Evolutionary conservation across 805 yeast species (phyloP).

Genomic region (Vanderwaltozyma tropicalis): DNA sequence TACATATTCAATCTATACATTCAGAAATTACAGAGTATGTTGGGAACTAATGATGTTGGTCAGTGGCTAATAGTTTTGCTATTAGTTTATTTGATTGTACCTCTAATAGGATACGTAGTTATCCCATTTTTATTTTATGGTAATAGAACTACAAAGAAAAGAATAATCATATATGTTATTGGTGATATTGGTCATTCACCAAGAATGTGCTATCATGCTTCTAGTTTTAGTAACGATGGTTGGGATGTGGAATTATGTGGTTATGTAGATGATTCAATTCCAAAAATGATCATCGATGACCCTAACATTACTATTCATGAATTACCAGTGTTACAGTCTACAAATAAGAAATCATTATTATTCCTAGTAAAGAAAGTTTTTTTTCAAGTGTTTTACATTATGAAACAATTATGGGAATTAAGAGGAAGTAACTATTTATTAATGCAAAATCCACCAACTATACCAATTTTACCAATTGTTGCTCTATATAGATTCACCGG

Average conservation of each 20-base stretch:
- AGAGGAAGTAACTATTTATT: constrained; percentile 58
- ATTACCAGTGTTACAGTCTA: constrained; percentile 7
- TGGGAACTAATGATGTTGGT: neutral
- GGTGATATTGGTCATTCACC: constrained; percentile 97
- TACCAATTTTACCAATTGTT: constrained; percentile 66
- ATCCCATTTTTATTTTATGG: constrained; percentile 31
- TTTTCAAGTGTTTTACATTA: constrained; percentile 41
- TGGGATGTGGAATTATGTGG: constrained; percentile 80
- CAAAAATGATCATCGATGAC: constrained; percentile 41
- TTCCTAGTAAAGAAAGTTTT: constrained; percentile 40
- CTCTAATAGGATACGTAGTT: constrained; percentile 25
- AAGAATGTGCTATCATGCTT: constrained; percentile 84
- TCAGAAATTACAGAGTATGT: too few relatives aligned
- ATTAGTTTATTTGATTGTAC: constrained; percentile 35
- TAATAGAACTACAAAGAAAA: constrained; percentile 31
- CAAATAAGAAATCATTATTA: constrained; percentile 2
- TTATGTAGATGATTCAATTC: constrained; percentile 50
- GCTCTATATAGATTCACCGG: constrained; percentile 46
- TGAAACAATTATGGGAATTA: constrained; percentile 39
- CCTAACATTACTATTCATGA: constrained; percentile 42
- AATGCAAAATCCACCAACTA: constrained; percentile 86
- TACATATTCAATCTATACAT: too few relatives aligned
- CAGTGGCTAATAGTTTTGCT: constrained; percentile 26
- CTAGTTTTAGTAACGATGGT: constrained; percentile 56
- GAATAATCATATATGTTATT: constrained; percentile 69